Percentiles rank a stretch among this genome's conserved stretches.
These are phyloP conservation scores for Clonostachys sp. DNA, from an alignment of 2,329 filamentous ascomycete species.

Conservation along the genomic window DNA sequence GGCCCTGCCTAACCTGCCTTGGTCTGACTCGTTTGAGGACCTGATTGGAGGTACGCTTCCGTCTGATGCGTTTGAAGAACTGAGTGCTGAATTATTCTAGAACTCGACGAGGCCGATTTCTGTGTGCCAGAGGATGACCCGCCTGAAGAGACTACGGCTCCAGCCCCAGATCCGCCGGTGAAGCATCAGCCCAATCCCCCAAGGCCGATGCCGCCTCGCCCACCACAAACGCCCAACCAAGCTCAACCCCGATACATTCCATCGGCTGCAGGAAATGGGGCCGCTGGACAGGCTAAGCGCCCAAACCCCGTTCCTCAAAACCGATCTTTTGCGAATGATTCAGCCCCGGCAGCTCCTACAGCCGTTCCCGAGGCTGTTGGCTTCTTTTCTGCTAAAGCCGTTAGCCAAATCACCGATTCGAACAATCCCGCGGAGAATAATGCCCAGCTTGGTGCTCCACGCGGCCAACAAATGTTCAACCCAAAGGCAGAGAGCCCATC, in stretches of 20 bases:
- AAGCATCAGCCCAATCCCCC: too few species aligned
- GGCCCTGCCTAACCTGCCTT: constrained; percentile 16
- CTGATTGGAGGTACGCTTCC: constrained; percentile 41
- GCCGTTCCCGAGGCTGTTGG: constrained; percentile 38
- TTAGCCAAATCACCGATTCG: constrained; percentile 47
- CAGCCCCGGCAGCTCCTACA: constrained; percentile 7
- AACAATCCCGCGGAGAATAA: constrained; percentile 29
- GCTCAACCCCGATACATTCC: neutral
- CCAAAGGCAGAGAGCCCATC: constrained; percentile 76
- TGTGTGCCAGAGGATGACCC: constrained; percentile 64
- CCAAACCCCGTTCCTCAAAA: constrained; percentile 9
- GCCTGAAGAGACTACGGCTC: constrained; percentile 70
- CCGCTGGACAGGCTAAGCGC: neutral
- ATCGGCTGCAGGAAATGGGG: neutral
- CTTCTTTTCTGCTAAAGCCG: constrained; percentile 69
- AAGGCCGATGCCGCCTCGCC: constrained; percentile 2
- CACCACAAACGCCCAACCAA: constrained; percentile 26
- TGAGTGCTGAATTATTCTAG: constrained; percentile 36
- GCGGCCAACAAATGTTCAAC: constrained; percentile 58
- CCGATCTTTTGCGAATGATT: constrained; percentile 12
- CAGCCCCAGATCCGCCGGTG: constrained; percentile 3
- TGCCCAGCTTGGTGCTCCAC: constrained; percentile 31
- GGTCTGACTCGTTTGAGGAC: constrained; percentile 44
- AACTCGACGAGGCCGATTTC: constrained; percentile 76
- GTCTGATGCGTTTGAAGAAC: constrained; percentile 26